Evolutionary conservation across 257 asterid genomes (phyloP), one percentile per base, ranked within the genome.

Genomic region (Plantago elongata): DNA sequence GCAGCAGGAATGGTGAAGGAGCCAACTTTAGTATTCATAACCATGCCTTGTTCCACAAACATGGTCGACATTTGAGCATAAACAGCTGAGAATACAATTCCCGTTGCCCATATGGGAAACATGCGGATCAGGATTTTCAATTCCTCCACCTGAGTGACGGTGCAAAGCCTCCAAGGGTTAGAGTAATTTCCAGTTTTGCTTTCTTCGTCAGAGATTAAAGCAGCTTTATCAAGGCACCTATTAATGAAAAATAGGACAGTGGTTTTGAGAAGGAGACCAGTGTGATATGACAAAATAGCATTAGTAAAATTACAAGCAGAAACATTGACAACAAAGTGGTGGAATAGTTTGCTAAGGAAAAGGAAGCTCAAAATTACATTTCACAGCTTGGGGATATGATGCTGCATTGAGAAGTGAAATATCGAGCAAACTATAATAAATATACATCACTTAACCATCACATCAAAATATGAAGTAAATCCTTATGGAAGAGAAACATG

Each of bases 81-180:
- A 37, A 86, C 95, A 1, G 98, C 95, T 5, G 93, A 68, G 63
- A 91, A 88, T 71, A 88, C 82, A 37, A 91, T 91, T n/a, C 94
- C 95, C 3, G 96, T 84, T 13, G 95, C 96, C 96, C 95, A 91
- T 51, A 88, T 78, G 63, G 98, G 96, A 49, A 91, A 88, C 96
- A 91, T 88, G 50, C 98, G 90, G 48, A 86, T 79, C 74, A 91
- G 62, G 65, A 88, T 88, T 68, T 91, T 88, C 14, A 91, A 61
- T 49, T 91, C 96, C 71, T 91, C 96, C 2, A 91, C 84, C 78
- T 88, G 98, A 7, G 98, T 91, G 9, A 88, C 90, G 3, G 96
- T 85, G 80, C 98, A 91, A 22, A 88, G 79, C 67, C 62, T 80
- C 98, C 98, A 91, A 1, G 87, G 82, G 72, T 86, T 77, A 51